A percentile compares a stretch with the other conserved stretches of the same genome.
These are phyloP conservation scores for Solanum peruvianum DNA, from an alignment of 257 asterid genomes.

Conservation along the genomic window DNA sequence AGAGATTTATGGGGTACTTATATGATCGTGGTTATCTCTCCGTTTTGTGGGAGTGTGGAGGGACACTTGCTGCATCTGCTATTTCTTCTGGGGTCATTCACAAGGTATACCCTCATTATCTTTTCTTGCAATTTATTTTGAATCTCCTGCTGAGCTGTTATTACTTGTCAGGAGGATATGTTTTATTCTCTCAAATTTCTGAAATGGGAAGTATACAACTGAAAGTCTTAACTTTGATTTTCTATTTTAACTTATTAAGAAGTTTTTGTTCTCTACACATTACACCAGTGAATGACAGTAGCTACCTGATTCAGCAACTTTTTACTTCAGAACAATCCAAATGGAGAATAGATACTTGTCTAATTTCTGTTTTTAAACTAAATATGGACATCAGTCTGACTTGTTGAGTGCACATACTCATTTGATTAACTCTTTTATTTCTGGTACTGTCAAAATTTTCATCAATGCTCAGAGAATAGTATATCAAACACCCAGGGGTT, in stretches of 20 bases:
- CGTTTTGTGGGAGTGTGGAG: slow-evolving; percentile 96
- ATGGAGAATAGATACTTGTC: neutral
- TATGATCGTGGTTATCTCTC: slow-evolving; percentile 92
- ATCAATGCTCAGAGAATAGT: neutral
- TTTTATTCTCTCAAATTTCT: neutral
- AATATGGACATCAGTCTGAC: neutral
- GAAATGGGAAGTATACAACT: neutral
- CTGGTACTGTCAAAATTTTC: neutral
- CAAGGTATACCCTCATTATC: slow-evolving; percentile 39
- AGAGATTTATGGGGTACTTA: slow-evolving; percentile 72
- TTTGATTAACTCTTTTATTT: neutral
- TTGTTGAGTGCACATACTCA: neutral
- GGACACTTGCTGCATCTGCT: slow-evolving; percentile 92
- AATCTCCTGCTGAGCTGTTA: neutral
- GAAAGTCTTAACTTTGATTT: neutral
- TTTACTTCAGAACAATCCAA: neutral
- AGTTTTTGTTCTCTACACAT: neutral
- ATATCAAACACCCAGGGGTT: neutral
- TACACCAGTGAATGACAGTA: neutral
- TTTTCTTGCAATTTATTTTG: neutral
- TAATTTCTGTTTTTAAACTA: neutral
- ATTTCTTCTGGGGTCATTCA: slow-evolving; percentile 83
- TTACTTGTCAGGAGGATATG: neutral
- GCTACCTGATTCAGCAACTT: neutral
- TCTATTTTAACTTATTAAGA: neutral